Base-by-base conservation (phyloP, 2,329 filamentous ascomycete genomes). In the Metarhizium brunneum region DNA sequence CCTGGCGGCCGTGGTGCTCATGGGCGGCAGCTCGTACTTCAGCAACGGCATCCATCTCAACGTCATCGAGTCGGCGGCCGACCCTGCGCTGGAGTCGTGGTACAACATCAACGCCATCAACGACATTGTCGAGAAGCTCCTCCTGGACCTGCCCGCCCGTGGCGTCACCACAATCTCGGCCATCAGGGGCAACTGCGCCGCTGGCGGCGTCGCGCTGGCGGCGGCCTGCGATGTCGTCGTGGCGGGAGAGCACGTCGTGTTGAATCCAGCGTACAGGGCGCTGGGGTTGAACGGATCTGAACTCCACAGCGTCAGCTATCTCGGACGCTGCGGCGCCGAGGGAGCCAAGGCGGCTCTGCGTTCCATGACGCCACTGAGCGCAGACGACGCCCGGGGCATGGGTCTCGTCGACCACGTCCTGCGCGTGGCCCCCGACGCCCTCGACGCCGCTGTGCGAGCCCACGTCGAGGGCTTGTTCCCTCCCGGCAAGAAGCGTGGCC, bases 1-100 rank as follows among this genome's bases (percentile, higher is more conserved):
- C 0, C 62, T 75, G n/a, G 61, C 64, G 4, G 71, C 70, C 0
- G 67, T 73, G 2, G 64, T 74, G 20, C 69, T 75, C 63, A 72
- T 71, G 48, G 72, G 72, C 36, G 60, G 60, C 40, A 42, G 47
- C 6, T 63, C 66, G 5, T 75, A 74, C 58, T 75, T 75, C 60
- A 72, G 69, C 64, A 74, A 74, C 56, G 72, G 72, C 32, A 72
- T 75, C 51, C 71, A 72, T 6, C 66, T 75, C 20, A 75, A 75
- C 54, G 71, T 73, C 48, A 74, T 74, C 59, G 72, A 75, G 61
- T 67, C 70, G 18, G 67, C 67, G 1, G 55, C 61, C 6, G 68
- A 73, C 55, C 66, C 72, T 4, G 63, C 71, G 0, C 58, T 66
- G 8, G 72, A 74, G 59, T 73, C 72, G 7, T 75, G 71, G 71